Evolutionary conservation across 2,329 filamentous ascomycete species (phyloP).

Genomic region (Atkinsonella texensis): DNA sequence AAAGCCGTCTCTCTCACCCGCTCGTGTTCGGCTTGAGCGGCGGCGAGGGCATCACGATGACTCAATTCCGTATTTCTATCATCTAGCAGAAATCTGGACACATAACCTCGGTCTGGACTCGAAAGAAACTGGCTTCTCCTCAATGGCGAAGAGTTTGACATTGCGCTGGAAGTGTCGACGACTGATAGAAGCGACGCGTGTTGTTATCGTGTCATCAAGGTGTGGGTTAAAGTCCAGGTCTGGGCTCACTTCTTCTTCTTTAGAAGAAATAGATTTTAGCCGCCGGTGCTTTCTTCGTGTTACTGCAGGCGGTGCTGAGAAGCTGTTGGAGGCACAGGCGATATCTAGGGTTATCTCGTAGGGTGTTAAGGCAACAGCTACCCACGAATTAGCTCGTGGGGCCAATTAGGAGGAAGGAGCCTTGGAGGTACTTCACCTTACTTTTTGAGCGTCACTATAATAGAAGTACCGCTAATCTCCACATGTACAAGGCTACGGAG

Average conservation of each 20-base stretch:
- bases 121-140: slow-evolving; percentile 26
- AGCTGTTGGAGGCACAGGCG: neutral
- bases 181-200: neutral
- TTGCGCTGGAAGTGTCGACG: slow-evolving; percentile 13
- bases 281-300: neutral
- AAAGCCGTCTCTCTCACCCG: slow-evolving; percentile 43
- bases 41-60: slow-evolving; percentile 54
- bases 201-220: slow-evolving; percentile 1
- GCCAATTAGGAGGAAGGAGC: too few relatives aligned
- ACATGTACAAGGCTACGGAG: too few relatives aligned
- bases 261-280: neutral
- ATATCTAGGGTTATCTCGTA: too few relatives aligned
- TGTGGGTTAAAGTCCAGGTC: too few relatives aligned
- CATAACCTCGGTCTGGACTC: slow-evolving; percentile 33
- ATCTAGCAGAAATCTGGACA: slow-evolving; percentile 49
- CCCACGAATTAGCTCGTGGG: too few relatives aligned
- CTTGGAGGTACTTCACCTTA: too few relatives aligned
- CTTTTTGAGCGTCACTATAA: too few relatives aligned
- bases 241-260: neutral
- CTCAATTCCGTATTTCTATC: slow-evolving; percentile 49
- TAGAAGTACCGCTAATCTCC: too few relatives aligned
- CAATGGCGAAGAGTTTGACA: slow-evolving; percentile 32
- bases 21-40: slow-evolving; percentile 54
- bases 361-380: too few relatives aligned
- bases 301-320: neutral